Percentiles rank a stretch among this genome's conserved stretches.
Evolutionary conservation across 2,329 filamentous ascomycete genomes (phyloP).

Genomic region (Epichloe uncinata): DNA sequence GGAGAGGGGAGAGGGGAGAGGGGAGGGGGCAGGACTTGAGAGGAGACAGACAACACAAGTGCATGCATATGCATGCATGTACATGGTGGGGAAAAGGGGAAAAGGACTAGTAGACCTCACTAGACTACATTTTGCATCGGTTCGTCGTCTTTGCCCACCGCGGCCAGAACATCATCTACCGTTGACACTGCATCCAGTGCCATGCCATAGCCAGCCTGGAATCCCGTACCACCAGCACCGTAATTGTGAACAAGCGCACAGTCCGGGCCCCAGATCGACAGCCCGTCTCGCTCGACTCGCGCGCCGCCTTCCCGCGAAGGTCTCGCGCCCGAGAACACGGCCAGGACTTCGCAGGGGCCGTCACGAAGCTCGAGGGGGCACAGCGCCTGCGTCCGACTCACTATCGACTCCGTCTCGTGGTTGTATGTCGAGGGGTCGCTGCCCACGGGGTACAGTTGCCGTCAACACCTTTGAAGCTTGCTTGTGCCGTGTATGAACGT

Average conservation of each 20-base stretch:
- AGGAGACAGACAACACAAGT: too few species aligned
- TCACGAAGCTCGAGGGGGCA: conserved; percentile 16
- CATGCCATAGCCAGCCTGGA: conserved; percentile 30
- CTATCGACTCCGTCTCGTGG: conserved; percentile 23
- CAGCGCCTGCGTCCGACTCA: conserved; percentile 20
- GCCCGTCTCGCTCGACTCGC: conserved; percentile 28
- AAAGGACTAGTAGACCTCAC: too few species aligned
- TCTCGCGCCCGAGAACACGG: conserved; percentile 19
- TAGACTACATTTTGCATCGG: too few species aligned
- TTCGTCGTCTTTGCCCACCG: not conserved
- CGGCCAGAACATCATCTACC: conserved; percentile 15
- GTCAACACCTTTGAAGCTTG: not conserved
- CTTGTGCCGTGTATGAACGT: too few species aligned
- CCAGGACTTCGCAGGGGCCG: conserved; percentile 17
- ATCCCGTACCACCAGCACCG: conserved; percentile 31
- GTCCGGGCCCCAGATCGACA: conserved; percentile 12
- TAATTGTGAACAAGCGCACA: conserved; percentile 27
- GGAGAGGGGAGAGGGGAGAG: too few species aligned
- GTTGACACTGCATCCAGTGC: conserved; percentile 21
- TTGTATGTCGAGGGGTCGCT: conserved; percentile 23
- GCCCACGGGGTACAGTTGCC: not conserved
- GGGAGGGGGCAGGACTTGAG: too few species aligned
- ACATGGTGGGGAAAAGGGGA: too few species aligned
- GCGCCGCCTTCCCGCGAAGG: conserved; percentile 27
- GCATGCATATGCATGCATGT: too few species aligned